These are phyloP conservation scores for Diaporthe destruens DNA, from an alignment of 2,329 filamentous ascomycete species.

Conservation along the genomic window DNA sequence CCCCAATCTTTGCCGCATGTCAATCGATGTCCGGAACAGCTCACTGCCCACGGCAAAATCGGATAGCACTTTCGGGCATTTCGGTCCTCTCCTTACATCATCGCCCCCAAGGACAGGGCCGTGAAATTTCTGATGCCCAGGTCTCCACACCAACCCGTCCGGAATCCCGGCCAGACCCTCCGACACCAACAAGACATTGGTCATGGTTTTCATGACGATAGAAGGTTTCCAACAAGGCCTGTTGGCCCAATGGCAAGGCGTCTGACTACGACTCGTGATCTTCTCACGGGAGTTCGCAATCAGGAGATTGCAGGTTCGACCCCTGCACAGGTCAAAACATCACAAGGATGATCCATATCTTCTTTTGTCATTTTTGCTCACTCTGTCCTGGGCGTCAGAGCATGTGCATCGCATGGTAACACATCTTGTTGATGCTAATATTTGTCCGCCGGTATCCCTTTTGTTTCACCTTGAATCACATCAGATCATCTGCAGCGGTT, in stretches of 20 bases:
- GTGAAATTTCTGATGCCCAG: background rate
- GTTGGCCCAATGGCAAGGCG: conserved; percentile 58
- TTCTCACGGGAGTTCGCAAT: conserved; percentile 6
- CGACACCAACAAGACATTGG: fast-evolving
- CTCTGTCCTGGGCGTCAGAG: background rate
- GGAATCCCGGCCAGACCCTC: background rate
- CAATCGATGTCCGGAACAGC: background rate
- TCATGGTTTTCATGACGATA: fast-evolving
- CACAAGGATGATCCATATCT: fast-evolving
- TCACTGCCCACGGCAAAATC: background rate
- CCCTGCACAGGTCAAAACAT: conserved; percentile 38
- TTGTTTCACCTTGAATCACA: background rate
- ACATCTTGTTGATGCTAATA: background rate
- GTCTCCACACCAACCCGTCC: background rate
- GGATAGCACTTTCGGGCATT: background rate
- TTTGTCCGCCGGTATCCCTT: background rate
- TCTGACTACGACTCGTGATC: conserved; percentile 54
- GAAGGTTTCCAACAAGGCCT: background rate
- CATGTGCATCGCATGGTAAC: no score
- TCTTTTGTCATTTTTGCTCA: background rate
- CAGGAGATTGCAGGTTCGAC: conserved; percentile 44
- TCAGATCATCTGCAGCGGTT: no score
- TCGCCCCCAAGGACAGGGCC: background rate
- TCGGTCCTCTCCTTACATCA: background rate
- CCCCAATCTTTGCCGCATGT: no score